A percentile compares a stretch with the other conserved stretches of the same genome.
Conservation (phyloP, 1,284 basidiomycete genomes). For the Inonotus hispidus region DNA sequence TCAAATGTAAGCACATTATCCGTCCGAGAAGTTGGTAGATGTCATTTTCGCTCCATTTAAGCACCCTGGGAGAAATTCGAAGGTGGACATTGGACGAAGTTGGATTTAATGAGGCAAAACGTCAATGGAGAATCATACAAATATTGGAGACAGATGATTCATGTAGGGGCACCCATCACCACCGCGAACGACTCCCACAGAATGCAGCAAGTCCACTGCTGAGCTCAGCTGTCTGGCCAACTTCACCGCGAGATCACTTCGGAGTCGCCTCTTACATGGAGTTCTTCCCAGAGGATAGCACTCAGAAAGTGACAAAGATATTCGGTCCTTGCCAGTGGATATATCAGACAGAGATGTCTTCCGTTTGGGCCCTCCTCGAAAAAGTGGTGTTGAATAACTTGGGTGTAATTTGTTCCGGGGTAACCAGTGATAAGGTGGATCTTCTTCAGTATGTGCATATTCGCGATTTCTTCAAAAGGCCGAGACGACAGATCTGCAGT, state of each 20-base stretch:
- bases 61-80: background rate
- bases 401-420: background rate
- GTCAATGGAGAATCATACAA: background rate
- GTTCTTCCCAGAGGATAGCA: background rate
- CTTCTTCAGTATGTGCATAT: background rate
- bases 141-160: background rate
- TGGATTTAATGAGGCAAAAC: background rate
- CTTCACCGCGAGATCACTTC: background rate
- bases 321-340: background rate
- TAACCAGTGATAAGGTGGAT: background rate
- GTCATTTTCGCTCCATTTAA: background rate
- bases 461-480: background rate
- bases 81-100: background rate
- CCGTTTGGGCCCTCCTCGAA: background rate
- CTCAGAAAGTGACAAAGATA: background rate
- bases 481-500: background rate
- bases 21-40: background rate
- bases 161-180: background rate
- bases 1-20: background rate
- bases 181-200: background rate
- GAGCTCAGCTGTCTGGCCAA: background rate
- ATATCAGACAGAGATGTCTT: background rate
- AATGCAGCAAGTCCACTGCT: background rate
- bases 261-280: background rate
- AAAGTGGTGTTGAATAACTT: background rate